A percentile compares a stretch with the other conserved stretches of the same genome.
Evolutionary conservation across 192 early-diverging fungal genomes (phyloP).

Genomic region (Backusella macrospora): DNA sequence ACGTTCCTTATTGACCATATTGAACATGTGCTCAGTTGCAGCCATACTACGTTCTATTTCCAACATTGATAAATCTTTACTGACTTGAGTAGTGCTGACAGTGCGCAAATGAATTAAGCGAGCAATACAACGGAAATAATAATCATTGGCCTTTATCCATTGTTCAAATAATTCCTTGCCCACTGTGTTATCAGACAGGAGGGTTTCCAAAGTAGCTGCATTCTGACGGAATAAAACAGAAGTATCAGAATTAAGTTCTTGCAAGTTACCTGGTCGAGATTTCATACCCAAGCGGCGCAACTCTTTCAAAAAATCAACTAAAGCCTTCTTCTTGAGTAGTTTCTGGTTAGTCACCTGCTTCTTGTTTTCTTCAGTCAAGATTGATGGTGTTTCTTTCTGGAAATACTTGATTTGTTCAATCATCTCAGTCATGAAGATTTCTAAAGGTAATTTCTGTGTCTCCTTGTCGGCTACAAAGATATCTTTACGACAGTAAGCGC

Average conservation of each 20-base stretch:
- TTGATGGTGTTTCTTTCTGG: conserved; percentile 57
- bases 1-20: conserved; percentile 62
- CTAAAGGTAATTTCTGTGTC: conserved; percentile 36
- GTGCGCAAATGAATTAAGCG: conserved; percentile 63
- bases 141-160: conserved; percentile 63
- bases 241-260: conserved; percentile 36
- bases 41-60: conserved; percentile 67
- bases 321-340: conserved; percentile 72
- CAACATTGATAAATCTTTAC: conserved; percentile 62
- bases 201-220: conserved; percentile 22
- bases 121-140: conserved; percentile 71
- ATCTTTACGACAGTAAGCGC: conserved; percentile 43
- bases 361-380: conserved; percentile 61
- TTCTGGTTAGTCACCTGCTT: conserved; percentile 64
- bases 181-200: conserved; percentile 28
- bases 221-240: conserved; percentile 29
- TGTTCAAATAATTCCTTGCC: conserved; percentile 24
- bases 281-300: conserved; percentile 68
- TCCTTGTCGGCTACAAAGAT: conserved; percentile 35
- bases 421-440: conserved; percentile 55
- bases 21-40: conserved; percentile 70
- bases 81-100: conserved; percentile 43
- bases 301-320: conserved; percentile 77
- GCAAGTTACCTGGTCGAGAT: conserved; percentile 29
- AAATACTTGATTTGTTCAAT: conserved; percentile 57